Percentiles rank a stretch among this genome's conserved stretches.
phyloP scores from a whole-genome alignment of 2,329 filamentous ascomycete genomes.

The Monosporascus sp. region DNA sequence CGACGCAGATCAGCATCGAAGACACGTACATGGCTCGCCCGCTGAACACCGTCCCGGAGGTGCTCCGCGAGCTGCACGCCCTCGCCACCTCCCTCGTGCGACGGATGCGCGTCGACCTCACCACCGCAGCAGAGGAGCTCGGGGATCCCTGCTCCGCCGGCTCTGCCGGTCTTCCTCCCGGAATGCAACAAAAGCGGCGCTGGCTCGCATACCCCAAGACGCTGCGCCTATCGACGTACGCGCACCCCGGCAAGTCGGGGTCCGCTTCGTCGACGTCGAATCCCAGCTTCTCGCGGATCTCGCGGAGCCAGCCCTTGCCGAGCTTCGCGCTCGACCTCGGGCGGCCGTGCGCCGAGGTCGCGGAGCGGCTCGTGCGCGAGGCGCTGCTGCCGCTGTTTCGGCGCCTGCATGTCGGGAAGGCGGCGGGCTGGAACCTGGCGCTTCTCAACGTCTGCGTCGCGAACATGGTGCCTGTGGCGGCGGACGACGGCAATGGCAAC shows the following conservation, averaged over 20 bases:
- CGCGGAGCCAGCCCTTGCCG: slow-evolving; percentile 69
- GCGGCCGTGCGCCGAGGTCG: slow-evolving; percentile 52
- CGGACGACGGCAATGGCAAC: slow-evolving; percentile 39
- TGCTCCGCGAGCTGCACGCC: slow-evolving; percentile 62
- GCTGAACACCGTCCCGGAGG: slow-evolving; percentile 57
- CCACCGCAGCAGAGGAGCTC: slow-evolving; percentile 40
- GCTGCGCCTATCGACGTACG: slow-evolving; percentile 72
- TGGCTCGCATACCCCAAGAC: slow-evolving; percentile 83
- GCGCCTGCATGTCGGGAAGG: slow-evolving; percentile 63
- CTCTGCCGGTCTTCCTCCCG: too few species aligned
- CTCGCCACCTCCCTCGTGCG: slow-evolving; percentile 66
- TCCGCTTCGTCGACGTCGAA: slow-evolving; percentile 41
- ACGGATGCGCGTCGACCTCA: slow-evolving; percentile 73
- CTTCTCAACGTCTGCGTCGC: slow-evolving; percentile 83
- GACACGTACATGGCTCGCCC: slow-evolving; percentile 73
- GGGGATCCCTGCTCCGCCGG: too few species aligned
- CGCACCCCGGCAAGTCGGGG: slow-evolving; percentile 29
- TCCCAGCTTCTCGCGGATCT: slow-evolving; percentile 57
- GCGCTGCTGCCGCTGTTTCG: slow-evolving; percentile 66
- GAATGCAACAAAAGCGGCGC: slow-evolving; percentile 6
- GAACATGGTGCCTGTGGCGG: slow-evolving; percentile 61
- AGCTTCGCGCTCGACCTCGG: slow-evolving; percentile 64
- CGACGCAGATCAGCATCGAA: slow-evolving; percentile 89
- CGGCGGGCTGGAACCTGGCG: slow-evolving; percentile 70
- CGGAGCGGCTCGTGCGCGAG: slow-evolving; percentile 65